Evolutionary conservation across 257 asterid genomes (phyloP).

Genomic region (Solanum pennellii): DNA sequence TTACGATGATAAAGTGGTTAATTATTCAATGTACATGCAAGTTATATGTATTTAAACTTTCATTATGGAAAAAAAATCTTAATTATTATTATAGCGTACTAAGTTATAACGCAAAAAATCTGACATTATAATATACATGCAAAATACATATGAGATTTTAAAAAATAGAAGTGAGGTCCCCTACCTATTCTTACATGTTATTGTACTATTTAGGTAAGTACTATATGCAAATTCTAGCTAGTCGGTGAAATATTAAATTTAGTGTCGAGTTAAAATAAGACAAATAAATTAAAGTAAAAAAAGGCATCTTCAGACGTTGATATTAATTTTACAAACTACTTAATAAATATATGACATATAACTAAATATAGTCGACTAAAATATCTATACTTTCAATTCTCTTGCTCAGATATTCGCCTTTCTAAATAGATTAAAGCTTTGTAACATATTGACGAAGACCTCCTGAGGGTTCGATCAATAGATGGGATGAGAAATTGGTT

Average conservation of each 20-base stretch:
- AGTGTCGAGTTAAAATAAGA: background rate
- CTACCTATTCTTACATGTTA: background rate
- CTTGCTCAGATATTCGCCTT: too few relatives aligned
- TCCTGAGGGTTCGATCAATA: too few relatives aligned
- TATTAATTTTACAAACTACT: background rate
- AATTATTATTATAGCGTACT: background rate
- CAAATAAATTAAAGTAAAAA: accelerated
- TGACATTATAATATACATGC: background rate
- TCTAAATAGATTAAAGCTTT: too few relatives aligned
- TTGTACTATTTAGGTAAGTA: background rate
- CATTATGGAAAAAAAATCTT: background rate
- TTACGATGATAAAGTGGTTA: background rate
- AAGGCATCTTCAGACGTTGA: background rate
- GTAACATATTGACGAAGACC: too few relatives aligned
- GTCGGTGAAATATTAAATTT: background rate
- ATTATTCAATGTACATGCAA: background rate
- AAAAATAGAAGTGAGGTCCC: background rate
- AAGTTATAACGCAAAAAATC: background rate
- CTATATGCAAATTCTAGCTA: background rate
- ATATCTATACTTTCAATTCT: too few relatives aligned
- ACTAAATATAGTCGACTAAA: background rate
- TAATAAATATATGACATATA: background rate
- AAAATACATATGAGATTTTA: background rate
- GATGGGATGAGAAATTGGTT: too few relatives aligned
- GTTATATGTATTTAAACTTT: background rate